Percentiles rank a stretch among this genome's conserved stretches.
phyloP scores from a whole-genome alignment of 2,329 filamentous ascomycete species.

The Alternaria gaisen region DNA sequence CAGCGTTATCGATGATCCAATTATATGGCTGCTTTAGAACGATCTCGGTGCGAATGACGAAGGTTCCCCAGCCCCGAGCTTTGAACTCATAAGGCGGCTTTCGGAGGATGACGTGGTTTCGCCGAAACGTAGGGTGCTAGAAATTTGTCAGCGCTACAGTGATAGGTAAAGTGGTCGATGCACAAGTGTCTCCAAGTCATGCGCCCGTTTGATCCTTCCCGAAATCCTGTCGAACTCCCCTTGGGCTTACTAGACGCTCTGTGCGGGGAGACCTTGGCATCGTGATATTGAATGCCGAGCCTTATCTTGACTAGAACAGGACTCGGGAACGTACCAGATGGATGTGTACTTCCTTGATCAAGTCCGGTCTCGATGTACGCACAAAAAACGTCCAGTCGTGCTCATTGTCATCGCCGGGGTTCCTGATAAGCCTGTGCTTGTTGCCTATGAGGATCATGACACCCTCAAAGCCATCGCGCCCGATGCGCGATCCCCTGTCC shows the following conservation, averaged over 20 bases:
- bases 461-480: slow-evolving; percentile 46
- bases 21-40: slow-evolving; percentile 55
- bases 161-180: background rate
- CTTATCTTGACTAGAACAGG: slow-evolving; percentile 15
- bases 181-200: background rate
- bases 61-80: slow-evolving; percentile 55
- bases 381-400: slow-evolving; percentile 61
- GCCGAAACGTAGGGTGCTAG: slow-evolving; percentile 56
- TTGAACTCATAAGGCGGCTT: slow-evolving; percentile 53
- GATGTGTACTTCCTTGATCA: slow-evolving; percentile 57
- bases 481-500: slow-evolving; percentile 33
- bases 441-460: slow-evolving; percentile 58
- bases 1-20: slow-evolving; percentile 54
- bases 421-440: slow-evolving; percentile 45
- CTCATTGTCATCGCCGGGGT: slow-evolving; percentile 39
- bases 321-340: slow-evolving; percentile 24
- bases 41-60: slow-evolving; percentile 52
- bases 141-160: slow-evolving; percentile 7
- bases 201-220: background rate
- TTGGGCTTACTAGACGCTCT: background rate
- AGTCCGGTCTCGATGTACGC: slow-evolving; percentile 53
- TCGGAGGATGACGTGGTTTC: slow-evolving; percentile 45
- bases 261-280: background rate
- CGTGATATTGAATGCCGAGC: background rate
- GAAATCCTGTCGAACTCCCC: background rate